These are phyloP conservation scores for Ampelocalamus luodianensis DNA, from an alignment of 176 grass and related monocot genomes.

Conservation along the genomic window DNA sequence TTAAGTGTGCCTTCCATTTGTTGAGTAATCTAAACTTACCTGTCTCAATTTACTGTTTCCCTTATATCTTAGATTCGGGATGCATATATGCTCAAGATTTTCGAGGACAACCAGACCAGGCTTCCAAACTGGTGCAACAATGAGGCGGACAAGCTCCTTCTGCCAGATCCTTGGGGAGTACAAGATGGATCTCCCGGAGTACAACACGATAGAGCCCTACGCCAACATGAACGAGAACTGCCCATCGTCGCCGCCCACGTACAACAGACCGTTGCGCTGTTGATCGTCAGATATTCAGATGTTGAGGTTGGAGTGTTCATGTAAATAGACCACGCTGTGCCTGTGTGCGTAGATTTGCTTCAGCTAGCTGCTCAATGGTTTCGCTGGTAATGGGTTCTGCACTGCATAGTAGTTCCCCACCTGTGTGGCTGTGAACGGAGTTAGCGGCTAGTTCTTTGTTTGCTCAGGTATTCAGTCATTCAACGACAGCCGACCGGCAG, in stretches of 20 bases:
- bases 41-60: neutral
- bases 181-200: conserved; percentile 85
- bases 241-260: conserved; percentile 74
- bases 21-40: neutral
- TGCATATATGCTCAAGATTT: conserved; percentile 94
- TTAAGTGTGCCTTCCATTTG: neutral
- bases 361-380: no score
- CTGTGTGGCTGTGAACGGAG: no score
- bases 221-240: conserved; percentile 98
- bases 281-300: conserved; percentile 27
- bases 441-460: no score
- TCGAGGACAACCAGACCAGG: conserved; percentile 83
- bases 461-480: no score
- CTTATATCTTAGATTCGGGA: conserved; percentile 66
- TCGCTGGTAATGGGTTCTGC: no score
- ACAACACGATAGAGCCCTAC: conserved; percentile 87
- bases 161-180: conserved; percentile 95
- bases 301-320: neutral
- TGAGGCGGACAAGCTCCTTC: conserved; percentile 59
- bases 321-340: neutral
- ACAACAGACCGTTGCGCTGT: conserved; percentile 59
- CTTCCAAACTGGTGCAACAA: conserved; percentile 82
- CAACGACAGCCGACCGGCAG: no score
- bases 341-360: no score
- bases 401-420: no score